Evolutionary conservation across 495 filamentous ascomycete species (phyloP).

Genomic region (Aspergillus hancockii): DNA sequence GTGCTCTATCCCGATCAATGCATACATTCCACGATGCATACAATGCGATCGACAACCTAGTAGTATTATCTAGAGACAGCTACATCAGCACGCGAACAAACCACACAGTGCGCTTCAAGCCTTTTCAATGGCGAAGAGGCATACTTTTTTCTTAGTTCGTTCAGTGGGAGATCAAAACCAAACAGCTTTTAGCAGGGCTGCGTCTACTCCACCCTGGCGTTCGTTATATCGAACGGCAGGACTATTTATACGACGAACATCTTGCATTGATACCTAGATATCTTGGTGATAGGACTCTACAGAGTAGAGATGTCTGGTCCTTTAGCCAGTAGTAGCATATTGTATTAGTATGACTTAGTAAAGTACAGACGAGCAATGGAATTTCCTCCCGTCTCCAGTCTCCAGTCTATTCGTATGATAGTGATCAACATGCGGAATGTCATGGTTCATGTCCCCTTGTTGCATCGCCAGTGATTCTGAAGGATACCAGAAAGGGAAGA

Average conservation of each 20-base stretch:
- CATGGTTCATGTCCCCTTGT: no score
- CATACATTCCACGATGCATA: neutral
- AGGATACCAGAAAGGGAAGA: neutral
- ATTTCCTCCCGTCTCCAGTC: no score
- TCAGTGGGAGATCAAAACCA: constrained; percentile 56
- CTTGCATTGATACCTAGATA: neutral
- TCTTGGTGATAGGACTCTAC: neutral
- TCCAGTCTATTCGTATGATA: no score
- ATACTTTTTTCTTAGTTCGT: constrained; percentile 50
- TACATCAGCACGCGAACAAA: constrained; percentile 10
- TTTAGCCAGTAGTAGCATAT: neutral
- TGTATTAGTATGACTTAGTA: no score
- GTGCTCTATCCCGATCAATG: neutral
- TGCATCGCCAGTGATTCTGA: neutral
- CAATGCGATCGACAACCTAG: neutral
- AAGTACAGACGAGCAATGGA: no score
- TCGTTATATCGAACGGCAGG: constrained; percentile 47
- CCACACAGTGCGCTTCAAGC: constrained; percentile 50
- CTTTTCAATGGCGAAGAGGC: constrained; percentile 41
- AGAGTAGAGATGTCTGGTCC: neutral
- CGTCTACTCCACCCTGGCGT: constrained; percentile 59
- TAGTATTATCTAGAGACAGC: neutral
- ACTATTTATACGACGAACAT: constrained; percentile 57
- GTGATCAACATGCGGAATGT: no score
- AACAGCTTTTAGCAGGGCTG: constrained; percentile 58